phyloP scores from a whole-genome alignment of 129 eudicot species.

The Glebionis coronaria region DNA sequence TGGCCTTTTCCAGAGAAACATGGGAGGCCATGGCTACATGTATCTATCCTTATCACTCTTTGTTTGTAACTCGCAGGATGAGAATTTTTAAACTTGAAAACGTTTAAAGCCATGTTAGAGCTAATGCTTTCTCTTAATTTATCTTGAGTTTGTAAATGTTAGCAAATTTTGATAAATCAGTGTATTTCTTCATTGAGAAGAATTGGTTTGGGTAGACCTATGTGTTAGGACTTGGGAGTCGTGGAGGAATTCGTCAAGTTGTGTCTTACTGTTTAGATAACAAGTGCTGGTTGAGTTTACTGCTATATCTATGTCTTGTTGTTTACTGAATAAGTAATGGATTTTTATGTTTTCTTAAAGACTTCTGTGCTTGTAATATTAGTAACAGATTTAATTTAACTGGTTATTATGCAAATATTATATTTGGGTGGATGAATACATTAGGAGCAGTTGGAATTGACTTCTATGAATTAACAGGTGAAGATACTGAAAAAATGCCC shows the following conservation, averaged over 20 bases:
- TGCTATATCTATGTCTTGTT: too few relatives aligned
- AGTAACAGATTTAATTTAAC: too few relatives aligned
- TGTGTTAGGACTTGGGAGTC: too few relatives aligned
- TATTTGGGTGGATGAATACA: too few relatives aligned
- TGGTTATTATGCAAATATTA: too few relatives aligned
- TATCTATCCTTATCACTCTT: neutral
- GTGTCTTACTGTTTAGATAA: neutral
- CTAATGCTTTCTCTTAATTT: too few relatives aligned
- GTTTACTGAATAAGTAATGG: too few relatives aligned
- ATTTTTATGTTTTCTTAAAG: neutral
- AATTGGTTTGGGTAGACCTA: neutral
- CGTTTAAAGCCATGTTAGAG: too few relatives aligned
- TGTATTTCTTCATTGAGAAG: neutral
- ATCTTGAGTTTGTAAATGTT: neutral
- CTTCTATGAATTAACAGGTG: neutral
- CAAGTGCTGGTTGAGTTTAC: neutral
- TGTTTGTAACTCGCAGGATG: too few relatives aligned
- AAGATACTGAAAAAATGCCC: neutral
- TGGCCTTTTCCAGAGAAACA: neutral
- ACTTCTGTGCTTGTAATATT: neutral
- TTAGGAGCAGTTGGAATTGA: too few relatives aligned
- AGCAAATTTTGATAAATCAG: neutral
- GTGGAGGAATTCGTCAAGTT: neutral
- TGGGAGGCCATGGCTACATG: neutral
- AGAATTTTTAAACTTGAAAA: too few relatives aligned